Evolutionary conservation across 1,284 basidiomycete genomes (phyloP), one percentile per base, ranked within the genome.

Genomic region (Sutorius eximius): DNA sequence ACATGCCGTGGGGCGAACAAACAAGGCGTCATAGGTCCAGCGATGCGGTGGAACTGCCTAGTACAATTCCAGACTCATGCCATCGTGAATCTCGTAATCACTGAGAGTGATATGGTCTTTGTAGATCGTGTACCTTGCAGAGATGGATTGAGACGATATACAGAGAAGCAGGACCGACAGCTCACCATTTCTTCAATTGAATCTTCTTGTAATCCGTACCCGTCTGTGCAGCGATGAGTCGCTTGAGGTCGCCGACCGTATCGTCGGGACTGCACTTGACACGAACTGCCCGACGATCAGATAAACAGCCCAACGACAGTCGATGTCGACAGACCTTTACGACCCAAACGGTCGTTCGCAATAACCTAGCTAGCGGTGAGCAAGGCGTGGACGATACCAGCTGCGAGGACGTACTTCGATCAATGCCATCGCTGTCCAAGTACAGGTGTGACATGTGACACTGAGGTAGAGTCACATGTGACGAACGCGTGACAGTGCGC

Each of bases 231-330:
- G 91, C 95, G 61, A 99, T 98, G 55, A 98, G 86, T 73, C 91
- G 91, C 80, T 99, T 99, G 57, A 98, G 78, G 71, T 98, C 95
- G 32, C 95, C 95, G 27, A 99, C 92, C 0, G 96, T 99, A 71
- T 99, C 96, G 15, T 98, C 89, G 5, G 93, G 86, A 65, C 90
- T 89, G 75, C 90, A 93, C 75, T 97, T 96, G 66, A 96, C 91
- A 60, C 91, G 89, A 49, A 96, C 92, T 95, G 63, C 0, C 32
- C 30, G 27, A 40, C 27, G 32, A 20, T 57, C 51, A 53, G 55
- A 55, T 18, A n/a, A n/a, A 41, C 20, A 15, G 49, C 47, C 3
- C n/a, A 1, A 30, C 40, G 38, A 13, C 22, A 29, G 32, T 11
- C 36, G 36, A 44, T 24, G 18, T 50, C 24, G 11, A 16, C 58